phyloP scores from a whole-genome alignment of 2,329 filamentous ascomycete genomes.

The Nigrograna mackinnonii region DNA sequence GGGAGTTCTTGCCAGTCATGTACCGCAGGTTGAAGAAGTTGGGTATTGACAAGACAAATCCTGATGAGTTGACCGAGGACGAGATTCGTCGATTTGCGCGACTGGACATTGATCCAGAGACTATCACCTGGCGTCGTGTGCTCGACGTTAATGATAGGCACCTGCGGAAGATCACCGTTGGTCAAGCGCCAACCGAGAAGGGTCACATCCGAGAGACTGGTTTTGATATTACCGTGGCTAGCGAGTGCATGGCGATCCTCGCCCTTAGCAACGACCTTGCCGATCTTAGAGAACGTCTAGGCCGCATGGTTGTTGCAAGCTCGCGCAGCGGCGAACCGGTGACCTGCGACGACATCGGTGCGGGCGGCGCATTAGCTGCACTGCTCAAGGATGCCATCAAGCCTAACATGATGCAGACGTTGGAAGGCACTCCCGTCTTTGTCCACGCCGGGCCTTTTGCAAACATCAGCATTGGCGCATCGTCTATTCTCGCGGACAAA shows the following conservation, averaged over 20 bases:
- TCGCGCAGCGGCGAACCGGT: conserved; percentile 86
- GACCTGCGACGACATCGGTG: conserved; percentile 94
- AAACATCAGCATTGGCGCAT: conserved; percentile 97
- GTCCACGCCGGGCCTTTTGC: conserved; percentile 97
- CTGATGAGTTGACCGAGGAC: conserved; percentile 85
- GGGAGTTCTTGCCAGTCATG: conserved; percentile 87
- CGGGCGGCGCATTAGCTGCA: conserved; percentile 87
- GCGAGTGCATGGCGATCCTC: conserved; percentile 97
- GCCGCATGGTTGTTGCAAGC: conserved; percentile 92
- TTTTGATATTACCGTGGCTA: conserved; percentile 97
- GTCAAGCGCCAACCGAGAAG: conserved; percentile 87
- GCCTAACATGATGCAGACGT: conserved; percentile 97
- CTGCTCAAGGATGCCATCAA: conserved; percentile 99
- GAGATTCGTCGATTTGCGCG: conserved; percentile 89
- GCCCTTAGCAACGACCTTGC: conserved; percentile 84
- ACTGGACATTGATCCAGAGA: conserved; percentile 93
- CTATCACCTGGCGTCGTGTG: conserved; percentile 95
- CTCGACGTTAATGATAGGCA: conserved; percentile 97
- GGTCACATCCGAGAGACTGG: conserved; percentile 85
- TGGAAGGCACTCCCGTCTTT: conserved; percentile 96
- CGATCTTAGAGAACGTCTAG: conserved; percentile 91
- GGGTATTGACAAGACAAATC: conserved; percentile 93
- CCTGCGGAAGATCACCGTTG: conserved; percentile 85
- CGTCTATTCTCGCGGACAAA: conserved; percentile 92
- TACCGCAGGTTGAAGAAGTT: conserved; percentile 92